Percentiles rank a stretch among this genome's conserved stretches.
Evolutionary conservation across 73 alveolate genomes (phyloP).

Genomic region (Stentor coeruleus): DNA sequence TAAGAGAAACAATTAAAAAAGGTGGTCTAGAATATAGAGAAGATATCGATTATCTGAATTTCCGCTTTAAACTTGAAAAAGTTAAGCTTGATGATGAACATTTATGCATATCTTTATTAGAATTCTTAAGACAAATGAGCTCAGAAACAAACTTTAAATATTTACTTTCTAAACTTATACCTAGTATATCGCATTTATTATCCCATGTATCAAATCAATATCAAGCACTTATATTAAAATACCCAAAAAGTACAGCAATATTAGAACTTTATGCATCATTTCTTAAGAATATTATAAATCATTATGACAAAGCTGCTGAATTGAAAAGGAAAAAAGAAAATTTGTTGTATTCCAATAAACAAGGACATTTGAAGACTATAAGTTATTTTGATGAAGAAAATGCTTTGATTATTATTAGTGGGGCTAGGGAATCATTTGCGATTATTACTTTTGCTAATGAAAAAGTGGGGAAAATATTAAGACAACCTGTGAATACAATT

Average conservation of each 20-base stretch:
- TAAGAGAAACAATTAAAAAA: background rate
- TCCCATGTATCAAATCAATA: background rate
- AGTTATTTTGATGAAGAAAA: conserved; percentile 15
- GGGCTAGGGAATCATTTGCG: background rate
- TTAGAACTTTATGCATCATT: background rate
- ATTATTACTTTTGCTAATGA: background rate
- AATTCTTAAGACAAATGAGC: background rate
- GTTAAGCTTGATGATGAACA: background rate
- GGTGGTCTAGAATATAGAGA: background rate
- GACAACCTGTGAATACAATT: background rate
- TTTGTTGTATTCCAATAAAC: background rate
- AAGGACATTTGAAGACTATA: background rate
- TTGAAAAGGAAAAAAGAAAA: background rate
- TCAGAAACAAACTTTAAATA: background rate
- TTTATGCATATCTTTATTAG: background rate
- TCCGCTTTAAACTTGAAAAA: background rate
- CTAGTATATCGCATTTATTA: background rate
- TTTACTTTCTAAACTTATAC: background rate
- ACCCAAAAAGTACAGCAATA: background rate
- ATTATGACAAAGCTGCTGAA: background rate
- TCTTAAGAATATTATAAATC: background rate
- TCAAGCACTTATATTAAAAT: background rate
- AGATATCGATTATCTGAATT: background rate
- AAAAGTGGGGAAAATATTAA: background rate
- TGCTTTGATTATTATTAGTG: background rate